Base-by-base conservation (phyloP, 208 protist genomes). In the Trypanosoma grayi region DNA sequence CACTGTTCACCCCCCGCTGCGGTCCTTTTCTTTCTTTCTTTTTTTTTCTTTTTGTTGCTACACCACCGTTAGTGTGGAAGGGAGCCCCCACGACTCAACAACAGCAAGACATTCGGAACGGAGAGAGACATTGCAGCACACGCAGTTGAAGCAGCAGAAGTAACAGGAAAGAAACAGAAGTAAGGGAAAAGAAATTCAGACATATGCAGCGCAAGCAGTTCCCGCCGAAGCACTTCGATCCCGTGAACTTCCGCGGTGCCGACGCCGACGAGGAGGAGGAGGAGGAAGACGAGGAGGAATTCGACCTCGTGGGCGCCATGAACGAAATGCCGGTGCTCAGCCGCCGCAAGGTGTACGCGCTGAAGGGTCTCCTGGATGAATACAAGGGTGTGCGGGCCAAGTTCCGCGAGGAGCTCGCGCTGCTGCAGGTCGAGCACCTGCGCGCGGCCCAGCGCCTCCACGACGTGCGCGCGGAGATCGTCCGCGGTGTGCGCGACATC, bases 231-330 rank as follows among this genome's bases (percentile, higher is more conserved):
- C 59, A 77, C 45, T 43, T 65, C 41, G 75, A 79, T 56, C 70
- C 67, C 30, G 36, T 60, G 39, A 40, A 55, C 13, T 27, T 48
- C 24, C 34, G 57, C 28, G 18, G 4, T 31, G 10, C 39, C 10
- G 44, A 30, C 13, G 24, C 34, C 51, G 28, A 62, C 54, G 22
- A 51, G 18, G 43, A 70, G 1, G 62, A 69, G 18, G 51, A 83
- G 11, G 54, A 75, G n/a, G 60, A 72, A 33, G 72, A 81, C 22
- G 72, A 71, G 39, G 73, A 79, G 25, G 66, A 70, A 20, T 77
- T 85, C 30, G 74, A 88, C 59, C 67, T 90, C 39, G n/a, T 79
- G 11, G 77, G 68, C 5, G 65, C 77, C 9, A 83, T 89, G 70
- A 68, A 75, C 33, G 74, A 80, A 27, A 81, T 89, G 72, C 57